Base-by-base conservation (phyloP, 140 eudicot genomes). In the Ambrosia hybrid region DNA sequence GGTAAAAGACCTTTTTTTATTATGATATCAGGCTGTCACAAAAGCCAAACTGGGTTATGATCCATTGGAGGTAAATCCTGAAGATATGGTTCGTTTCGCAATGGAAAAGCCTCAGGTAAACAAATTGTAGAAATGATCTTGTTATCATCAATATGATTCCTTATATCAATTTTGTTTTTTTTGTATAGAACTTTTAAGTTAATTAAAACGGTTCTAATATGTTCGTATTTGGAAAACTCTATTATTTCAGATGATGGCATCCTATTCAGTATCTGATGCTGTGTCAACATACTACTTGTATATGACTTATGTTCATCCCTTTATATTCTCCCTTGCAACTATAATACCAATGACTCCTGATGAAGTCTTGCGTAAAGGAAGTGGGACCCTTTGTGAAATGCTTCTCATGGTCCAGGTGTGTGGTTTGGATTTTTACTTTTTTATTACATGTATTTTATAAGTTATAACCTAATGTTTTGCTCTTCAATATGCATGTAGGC, bases 351-450 rank as follows among this genome's bases (percentile, higher is more conserved):
- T 95, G 99, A 88, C 95, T 21, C 99, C 99, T 57, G 99, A 95
- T 75, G 99, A 95, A 79, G 99, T 95, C 37, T 79, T 95, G 85
- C 88, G 99, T 7, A 95, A 95, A 87, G 99, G 99, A 85, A 95
- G 99, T 82, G 99, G 99, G 77, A 95, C 99, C 70, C 90, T 95
- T 3, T 95, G 99, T 83, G 99, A 95, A 83, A 86, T 95, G 99
- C 99, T 95, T 81, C 94, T 95, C 67, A 91, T 95, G 99, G 99
- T 95, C n/a, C 89, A 95, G 97, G 99, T 91, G 37, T 6, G 87
- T 81, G 55, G 12, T 71, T 71, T 66, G 36, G 33, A 59, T 60
- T 46, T 48, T 16, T n/a, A 39, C n/a, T n/a, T 75, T 26, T 49
- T 65, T 26, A 5, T 33, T 71, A 57, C 41, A 51, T 9, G 6